These are phyloP conservation scores for Spinacia oleracea DNA, from an alignment of 179 eudicot species.

Conservation along the genomic window DNA sequence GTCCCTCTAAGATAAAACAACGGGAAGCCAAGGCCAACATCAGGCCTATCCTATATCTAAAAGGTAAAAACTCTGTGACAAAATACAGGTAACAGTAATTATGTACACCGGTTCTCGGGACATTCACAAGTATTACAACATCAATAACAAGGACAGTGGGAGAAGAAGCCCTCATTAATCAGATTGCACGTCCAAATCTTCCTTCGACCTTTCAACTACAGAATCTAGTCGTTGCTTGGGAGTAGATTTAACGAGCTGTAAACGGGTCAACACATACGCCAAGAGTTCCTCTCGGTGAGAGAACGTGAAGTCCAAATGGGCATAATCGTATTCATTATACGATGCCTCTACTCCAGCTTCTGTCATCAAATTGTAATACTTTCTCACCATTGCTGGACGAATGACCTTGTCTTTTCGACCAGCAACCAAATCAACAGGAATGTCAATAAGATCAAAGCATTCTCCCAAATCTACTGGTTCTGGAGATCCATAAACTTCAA, in stretches of 20 bases:
- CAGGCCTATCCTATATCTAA: constrained; percentile 8
- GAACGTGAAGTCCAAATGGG: constrained; percentile 93
- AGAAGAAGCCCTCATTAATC: constrained; percentile 9
- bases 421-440: constrained; percentile 91
- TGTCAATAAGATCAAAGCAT: constrained; percentile 65
- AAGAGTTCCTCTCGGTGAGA: constrained; percentile 90
- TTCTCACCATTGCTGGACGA: constrained; percentile 80
- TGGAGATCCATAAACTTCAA: constrained; percentile 67
- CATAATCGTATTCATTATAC: constrained; percentile 79
- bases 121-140: constrained; percentile 15
- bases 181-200: constrained; percentile 18
- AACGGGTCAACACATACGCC: constrained; percentile 85
- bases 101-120: constrained; percentile 23
- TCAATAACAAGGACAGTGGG: neutral
- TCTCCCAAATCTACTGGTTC: constrained; percentile 84
- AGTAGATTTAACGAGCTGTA: constrained; percentile 63
- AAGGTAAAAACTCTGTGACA: neutral
- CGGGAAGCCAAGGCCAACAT: constrained; percentile 18
- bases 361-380: constrained; percentile 66
- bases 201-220: neutral
- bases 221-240: constrained; percentile 16
- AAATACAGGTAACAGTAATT: constrained; percentile 9
- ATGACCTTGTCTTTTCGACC: constrained; percentile 87
- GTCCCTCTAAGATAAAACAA: constrained; percentile 19
- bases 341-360: constrained; percentile 74